Base-by-base conservation (phyloP, 2,329 filamentous ascomycete genomes). In the Aspergillus intermedius region DNA sequence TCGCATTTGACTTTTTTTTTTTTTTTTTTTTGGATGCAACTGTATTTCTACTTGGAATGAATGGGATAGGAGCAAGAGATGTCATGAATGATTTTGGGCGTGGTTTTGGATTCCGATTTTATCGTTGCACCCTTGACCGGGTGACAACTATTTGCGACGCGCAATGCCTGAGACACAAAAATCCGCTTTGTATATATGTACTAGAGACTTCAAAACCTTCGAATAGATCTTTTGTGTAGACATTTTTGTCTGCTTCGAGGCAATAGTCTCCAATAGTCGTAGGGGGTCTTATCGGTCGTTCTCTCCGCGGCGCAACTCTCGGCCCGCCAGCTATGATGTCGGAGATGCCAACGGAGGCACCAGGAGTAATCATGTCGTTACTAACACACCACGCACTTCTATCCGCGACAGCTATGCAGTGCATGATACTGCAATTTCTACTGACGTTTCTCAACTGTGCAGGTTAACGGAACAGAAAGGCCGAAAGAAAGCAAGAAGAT, bases 171-270 rank as follows among this genome's bases (percentile, higher is more conserved):
- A 42, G 47, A 49, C 44, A 48, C 45, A 49, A 45, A 52, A 19
- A 51, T 48, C 55, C 46, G 50, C 51, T 51, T 48, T 60, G 58
- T 60, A 59, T 56, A 60, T 60, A 60, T 49, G 51, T 51, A 51
- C 47, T 45, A 49, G 49, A 47, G 49, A 49, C 47, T 10, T 40
- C 15, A 21, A 40, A 50, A 48, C 49, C 56, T 37, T 59, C 49
- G 50, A 51, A 55, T 60, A 58, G 55, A 60, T 30, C 5, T 51
- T 47, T 25, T 47, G 37, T 50, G 48, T 34, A 46, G 47, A 35
- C n/a, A 40, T 19, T 21, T 21, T 19, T 19, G 21, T 4, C 8
- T 19, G 3, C 3, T 15, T 40, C 19, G 15, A n/a, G 9, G 34
- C 34, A 35, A 10, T 28, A 30, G 10, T 30, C 25, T 30, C 17